phyloP scores from a whole-genome alignment of 257 asterid genomes.

The Asclepias syriaca region DNA sequence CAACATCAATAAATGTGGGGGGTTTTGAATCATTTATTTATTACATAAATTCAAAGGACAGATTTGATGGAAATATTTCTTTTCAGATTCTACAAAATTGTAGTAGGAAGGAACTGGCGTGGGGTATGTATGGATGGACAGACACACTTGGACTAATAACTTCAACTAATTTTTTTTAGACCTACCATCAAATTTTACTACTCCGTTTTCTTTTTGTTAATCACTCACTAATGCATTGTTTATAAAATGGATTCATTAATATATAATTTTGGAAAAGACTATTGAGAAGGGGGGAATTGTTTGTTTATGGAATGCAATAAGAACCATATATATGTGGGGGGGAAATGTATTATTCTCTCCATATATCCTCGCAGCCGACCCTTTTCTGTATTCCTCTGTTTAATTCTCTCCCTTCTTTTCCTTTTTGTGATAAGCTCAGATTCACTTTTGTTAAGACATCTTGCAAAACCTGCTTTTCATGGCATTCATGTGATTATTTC shows the following conservation, averaged over 20 bases:
- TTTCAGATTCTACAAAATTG: conserved; percentile 15
- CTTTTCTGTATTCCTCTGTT: neutral
- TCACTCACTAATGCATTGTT: no score
- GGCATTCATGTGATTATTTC: neutral
- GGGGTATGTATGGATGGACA: conserved; percentile 10
- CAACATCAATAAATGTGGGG: conserved; percentile 23
- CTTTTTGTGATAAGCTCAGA: conserved; percentile 12
- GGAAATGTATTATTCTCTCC: conserved; percentile 14
- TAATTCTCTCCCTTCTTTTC: neutral
- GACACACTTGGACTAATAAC: conserved; percentile 35
- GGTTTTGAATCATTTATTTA: conserved; percentile 5
- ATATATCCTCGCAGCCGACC: conserved; percentile 11
- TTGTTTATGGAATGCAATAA: conserved; percentile 16
- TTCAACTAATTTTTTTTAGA: no score
- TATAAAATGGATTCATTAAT: no score
- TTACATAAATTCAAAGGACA: conserved; percentile 26
- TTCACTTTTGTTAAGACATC: conserved; percentile 15
- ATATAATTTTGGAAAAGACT: neutral
- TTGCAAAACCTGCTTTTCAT: conserved; percentile 2
- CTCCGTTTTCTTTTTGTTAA: no score
- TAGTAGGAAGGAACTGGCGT: neutral
- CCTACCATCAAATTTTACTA: no score
- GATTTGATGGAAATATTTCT: conserved; percentile 33
- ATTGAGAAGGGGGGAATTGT: neutral
- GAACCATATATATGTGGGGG: conserved; percentile 18